Base-by-base conservation (phyloP, 768 basidiomycete species). In the Boletus reticuloceps region DNA sequence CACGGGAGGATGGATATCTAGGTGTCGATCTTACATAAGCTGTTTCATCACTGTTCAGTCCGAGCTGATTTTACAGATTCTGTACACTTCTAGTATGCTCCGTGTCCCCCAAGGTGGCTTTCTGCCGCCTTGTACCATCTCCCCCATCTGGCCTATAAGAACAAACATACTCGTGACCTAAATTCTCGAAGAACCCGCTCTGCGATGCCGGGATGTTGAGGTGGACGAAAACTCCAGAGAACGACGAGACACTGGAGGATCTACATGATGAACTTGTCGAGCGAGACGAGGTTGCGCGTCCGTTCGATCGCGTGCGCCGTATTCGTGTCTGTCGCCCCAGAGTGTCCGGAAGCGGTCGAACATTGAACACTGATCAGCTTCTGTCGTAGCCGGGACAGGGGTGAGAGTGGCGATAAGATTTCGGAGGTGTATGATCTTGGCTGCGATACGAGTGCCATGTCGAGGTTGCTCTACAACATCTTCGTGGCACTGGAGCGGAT, bases 361-460 rank as follows among this genome's bases (percentile, higher is more conserved):
- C 25, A 64, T 19, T 19, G 64, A 60, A 36, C 13, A 46, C 8
- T 52, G 56, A 11, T 59, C 51, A 20, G 12, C 20, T 45, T 67
- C 63, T 3, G 56, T 56, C 22, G 62, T 64, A 3, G 65, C 63
- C 10, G 65, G 65, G 39, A 66, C 42, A 27, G 62, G 65, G 7
- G 59, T 20, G 48, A 67, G 65, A 36, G 59, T 32, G 12, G 65
- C 54, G 53, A 54, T 53, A 37, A 56, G n/a, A 44, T 58, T 59
- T 45, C 46, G 62, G 38, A 67, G 58, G 48, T 67, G 65, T 32
- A 41, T 4, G 47, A 65, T 60, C 54, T 65, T 65, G 42, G 60
- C 58, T 32, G 60, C 58, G 53, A 59, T 66, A 4, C 65, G 58
- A 39, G 47, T 49, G 29, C 58, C 58, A 6, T 50, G 55, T 43